phyloP scores from a whole-genome alignment of 352 stramenopile species.

The Thraustochytrium striatum region DNA sequence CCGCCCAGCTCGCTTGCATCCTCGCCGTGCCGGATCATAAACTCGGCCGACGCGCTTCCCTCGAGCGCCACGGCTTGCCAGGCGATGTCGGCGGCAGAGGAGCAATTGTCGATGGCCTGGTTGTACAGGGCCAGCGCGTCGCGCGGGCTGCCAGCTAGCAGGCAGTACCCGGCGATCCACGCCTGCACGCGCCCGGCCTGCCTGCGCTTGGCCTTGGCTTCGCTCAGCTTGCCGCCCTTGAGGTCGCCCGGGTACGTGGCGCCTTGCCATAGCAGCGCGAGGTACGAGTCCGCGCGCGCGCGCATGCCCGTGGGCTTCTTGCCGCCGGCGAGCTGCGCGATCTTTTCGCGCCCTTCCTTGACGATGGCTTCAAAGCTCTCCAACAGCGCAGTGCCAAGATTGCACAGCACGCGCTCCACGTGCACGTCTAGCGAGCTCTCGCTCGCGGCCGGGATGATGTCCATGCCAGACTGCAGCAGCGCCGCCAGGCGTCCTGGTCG shows the following conservation, averaged over 20 bases:
- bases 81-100: not conserved
- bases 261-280: constrained; percentile 3
- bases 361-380: constrained; percentile 12
- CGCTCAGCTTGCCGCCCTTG: not conserved
- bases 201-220: not conserved
- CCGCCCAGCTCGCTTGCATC: no score
- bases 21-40: no score
- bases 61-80: constrained; percentile 40
- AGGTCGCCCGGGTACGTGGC: constrained; percentile 13
- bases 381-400: constrained; percentile 7
- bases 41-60: constrained; percentile 19
- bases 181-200: constrained; percentile 16
- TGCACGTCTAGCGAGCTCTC: not conserved
- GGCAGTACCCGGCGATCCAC: constrained; percentile 1
- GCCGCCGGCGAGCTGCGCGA: not conserved
- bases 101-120: constrained; percentile 1
- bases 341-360: not conserved
- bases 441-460: not conserved
- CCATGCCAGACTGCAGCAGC: constrained; percentile 7
- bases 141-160: constrained; percentile 12
- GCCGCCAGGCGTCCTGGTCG: not conserved
- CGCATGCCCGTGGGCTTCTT: not conserved
- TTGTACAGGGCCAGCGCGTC: constrained; percentile 30
- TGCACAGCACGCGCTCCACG: constrained; percentile 28
- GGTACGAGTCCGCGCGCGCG: not conserved